A percentile compares a stretch with the other conserved stretches of the same genome.
phyloP scores from a whole-genome alignment of 129 eudicot genomes.

The Artemisia argyi region DNA sequence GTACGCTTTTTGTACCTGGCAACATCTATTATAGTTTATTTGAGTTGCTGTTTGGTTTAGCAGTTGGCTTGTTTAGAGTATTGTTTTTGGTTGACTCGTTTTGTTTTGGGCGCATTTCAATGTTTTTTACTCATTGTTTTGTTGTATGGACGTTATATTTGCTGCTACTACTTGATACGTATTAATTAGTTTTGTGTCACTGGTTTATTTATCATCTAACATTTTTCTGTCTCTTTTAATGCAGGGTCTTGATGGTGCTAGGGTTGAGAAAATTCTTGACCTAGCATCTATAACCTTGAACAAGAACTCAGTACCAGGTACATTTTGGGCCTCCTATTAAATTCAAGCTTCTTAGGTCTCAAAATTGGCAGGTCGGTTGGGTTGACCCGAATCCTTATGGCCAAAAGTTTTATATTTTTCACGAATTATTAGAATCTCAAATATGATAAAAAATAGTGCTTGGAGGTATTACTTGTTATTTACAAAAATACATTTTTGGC shows the following conservation, averaged over 20 bases:
- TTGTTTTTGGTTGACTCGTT: background rate
- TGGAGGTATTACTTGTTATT: no score
- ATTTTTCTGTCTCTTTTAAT: slow-evolving; percentile 1
- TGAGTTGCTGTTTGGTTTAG: background rate
- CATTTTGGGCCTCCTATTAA: background rate
- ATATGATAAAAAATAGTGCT: no score
- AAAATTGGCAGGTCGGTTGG: no score
- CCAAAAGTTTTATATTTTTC: no score
- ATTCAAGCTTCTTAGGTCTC: no score
- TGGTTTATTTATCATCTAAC: background rate
- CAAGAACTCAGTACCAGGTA: slow-evolving; percentile 94
- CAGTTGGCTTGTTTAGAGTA: background rate
- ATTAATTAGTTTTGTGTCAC: background rate
- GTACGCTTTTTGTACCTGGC: slow-evolving; percentile 35
- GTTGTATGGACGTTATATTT: background rate
- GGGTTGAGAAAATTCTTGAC: slow-evolving; percentile 93
- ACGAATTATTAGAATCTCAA: no score
- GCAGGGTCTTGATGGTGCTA: slow-evolving; percentile 89
- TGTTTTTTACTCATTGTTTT: background rate
- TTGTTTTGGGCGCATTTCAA: background rate
- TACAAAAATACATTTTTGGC: no score
- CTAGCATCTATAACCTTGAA: slow-evolving; percentile 93
- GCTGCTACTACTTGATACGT: background rate
- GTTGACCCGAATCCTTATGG: no score
- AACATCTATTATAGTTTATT: background rate